Base-by-base conservation (phyloP, 2,329 filamentous ascomycete genomes). In the Tolypocladium amazonense region DNA sequence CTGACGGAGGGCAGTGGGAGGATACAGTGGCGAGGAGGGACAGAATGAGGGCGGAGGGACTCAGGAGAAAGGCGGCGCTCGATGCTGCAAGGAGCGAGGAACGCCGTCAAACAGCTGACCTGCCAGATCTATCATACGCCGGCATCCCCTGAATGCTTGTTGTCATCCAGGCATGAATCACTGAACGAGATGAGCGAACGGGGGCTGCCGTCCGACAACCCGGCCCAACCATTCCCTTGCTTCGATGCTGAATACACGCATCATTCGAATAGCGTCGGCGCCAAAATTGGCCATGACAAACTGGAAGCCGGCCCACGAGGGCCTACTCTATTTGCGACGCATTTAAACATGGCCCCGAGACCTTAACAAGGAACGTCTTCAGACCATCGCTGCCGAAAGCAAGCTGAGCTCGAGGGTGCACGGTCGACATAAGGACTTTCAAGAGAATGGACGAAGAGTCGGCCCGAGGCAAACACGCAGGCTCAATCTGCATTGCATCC, bases 31-130 rank as follows among this genome's bases (percentile, higher is more conserved):
- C 71, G 8, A 77, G 83, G 62, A 76, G 77, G 57, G 79, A 82
- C 65, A 79, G 83, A 59, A 86, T 85, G 71, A 76, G 76, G 60
- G 77, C 77, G 0, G 84, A 87, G 65, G 85, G 85, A 0, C 67
- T 90, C 60, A 76, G 71, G 63, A 78, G 76, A 64, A 81, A 79
- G 63, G 78, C 76, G 11, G 76, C 79, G 59, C 61, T 77, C 59
- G 65, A 71, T 62, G 67, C 63, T 4, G 62, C 63, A 53, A 60
- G 56, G 20, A 43, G 23, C 14, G 41, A 33, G 20, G 37, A 57
- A n/a, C 27, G 47, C n/a, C 12, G 43, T 25, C 7, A 23, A n/a
- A n/a, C 5, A 23, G 20, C 50, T 35, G 50, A 23, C 50, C 18
- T 23, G 50, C 50, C 30, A 20, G 30, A 35, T 7, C 27, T 20